Evolutionary conservation across 495 filamentous ascomycete genomes (phyloP).

Genomic region (Pseudotulostoma volvatum): DNA sequence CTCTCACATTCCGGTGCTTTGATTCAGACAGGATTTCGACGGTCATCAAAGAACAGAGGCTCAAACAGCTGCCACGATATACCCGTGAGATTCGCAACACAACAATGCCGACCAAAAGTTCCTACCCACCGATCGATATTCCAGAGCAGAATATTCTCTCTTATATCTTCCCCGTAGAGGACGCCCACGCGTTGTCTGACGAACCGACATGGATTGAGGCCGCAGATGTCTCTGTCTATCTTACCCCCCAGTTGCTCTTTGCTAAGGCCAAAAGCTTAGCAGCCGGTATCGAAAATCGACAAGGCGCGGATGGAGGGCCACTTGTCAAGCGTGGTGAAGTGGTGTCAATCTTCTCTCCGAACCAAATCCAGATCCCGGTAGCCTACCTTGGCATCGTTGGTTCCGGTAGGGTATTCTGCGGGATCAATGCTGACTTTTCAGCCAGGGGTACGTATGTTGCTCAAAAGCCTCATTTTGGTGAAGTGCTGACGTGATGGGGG

Average conservation of each 20-base stretch:
- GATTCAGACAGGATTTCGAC: too few species aligned
- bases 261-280: constrained; percentile 26
- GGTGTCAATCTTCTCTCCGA: constrained; percentile 29
- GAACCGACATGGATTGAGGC: constrained; percentile 31
- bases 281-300: constrained; percentile 19
- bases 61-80: too few species aligned
- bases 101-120: neutral
- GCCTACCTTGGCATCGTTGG: constrained; percentile 33
- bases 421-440: constrained; percentile 9
- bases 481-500: too few species aligned
- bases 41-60: too few species aligned
- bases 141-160: constrained; percentile 26
- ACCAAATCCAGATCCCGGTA: constrained; percentile 31
- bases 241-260: constrained; percentile 22
- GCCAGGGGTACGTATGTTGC: neutral
- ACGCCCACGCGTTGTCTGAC: constrained; percentile 12
- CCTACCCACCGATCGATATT: constrained; percentile 17
- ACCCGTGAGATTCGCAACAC: too few species aligned
- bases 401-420: constrained; percentile 48
- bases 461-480: too few species aligned
- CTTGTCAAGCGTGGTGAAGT: constrained; percentile 22
- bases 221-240: constrained; percentile 13
- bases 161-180: constrained; percentile 24
- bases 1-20: too few species aligned
- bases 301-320: neutral